Evolutionary conservation across 1,284 basidiomycete genomes (phyloP).

Genomic region (Mycosarcoma maydis): DNA sequence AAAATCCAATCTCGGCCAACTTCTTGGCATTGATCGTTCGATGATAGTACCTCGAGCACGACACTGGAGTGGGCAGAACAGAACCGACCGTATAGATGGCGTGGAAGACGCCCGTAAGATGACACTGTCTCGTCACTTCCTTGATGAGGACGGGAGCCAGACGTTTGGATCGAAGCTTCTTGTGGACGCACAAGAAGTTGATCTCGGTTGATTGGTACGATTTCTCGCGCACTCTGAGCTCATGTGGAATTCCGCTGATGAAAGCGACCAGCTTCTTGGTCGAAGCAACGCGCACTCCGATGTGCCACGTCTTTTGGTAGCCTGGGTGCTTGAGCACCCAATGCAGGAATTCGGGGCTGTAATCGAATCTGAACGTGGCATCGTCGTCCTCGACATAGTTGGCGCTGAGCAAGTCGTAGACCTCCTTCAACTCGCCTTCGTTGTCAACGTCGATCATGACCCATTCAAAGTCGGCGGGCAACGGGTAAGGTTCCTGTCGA

Average conservation of each 20-base stretch:
- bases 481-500: constrained; percentile 83
- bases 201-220: constrained; percentile 75
- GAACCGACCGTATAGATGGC: constrained; percentile 86
- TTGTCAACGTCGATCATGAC: constrained; percentile 82
- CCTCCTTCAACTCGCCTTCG: constrained; percentile 80
- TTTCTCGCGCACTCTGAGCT: constrained; percentile 59
- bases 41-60: constrained; percentile 80
- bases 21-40: constrained; percentile 91
- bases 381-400: constrained; percentile 98
- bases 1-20: constrained; percentile 89
- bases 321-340: constrained; percentile 97
- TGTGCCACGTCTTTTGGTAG: constrained; percentile 91
- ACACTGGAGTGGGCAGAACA: constrained; percentile 62
- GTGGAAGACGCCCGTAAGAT: constrained; percentile 91
- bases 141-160: constrained; percentile 97
- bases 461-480: constrained; percentile 96
- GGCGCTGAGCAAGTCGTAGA: constrained; percentile 87
- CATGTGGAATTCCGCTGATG: constrained; percentile 87
- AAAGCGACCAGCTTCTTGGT: constrained; percentile 88
- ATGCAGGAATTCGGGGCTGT: constrained; percentile 90
- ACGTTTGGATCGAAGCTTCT: constrained; percentile 94
- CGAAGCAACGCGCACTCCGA: constrained; percentile 92
- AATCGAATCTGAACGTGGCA: constrained; percentile 94
- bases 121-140: constrained; percentile 92
- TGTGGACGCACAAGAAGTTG: constrained; percentile 98